These are phyloP conservation scores for Catharanthus roseus DNA, from an alignment of 257 asterid genomes.

Conservation along the genomic window DNA sequence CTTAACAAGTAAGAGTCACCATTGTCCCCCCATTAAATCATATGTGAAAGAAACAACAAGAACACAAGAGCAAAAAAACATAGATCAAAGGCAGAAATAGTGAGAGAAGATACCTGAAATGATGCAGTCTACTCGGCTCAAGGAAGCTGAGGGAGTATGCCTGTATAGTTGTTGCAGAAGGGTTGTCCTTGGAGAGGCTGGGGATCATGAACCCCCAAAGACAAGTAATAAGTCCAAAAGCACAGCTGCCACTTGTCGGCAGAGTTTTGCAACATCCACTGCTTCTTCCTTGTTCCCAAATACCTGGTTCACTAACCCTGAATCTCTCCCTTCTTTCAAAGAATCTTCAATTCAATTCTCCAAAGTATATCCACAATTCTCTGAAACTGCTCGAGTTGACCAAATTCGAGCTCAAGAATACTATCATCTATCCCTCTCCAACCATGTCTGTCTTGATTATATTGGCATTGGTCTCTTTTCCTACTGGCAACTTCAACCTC, in stretches of 20 bases:
- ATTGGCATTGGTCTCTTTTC: slow-evolving; percentile 88
- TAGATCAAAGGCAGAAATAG: slow-evolving; percentile 4
- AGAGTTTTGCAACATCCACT: slow-evolving; percentile 46
- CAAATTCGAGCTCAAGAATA: slow-evolving; percentile 68
- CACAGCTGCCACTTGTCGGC: slow-evolving; percentile 57
- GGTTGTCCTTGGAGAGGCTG: slow-evolving; percentile 25
- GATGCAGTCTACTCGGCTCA: slow-evolving; percentile 43
- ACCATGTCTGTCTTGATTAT: slow-evolving; percentile 75
- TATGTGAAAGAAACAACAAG: slow-evolving; percentile 13
- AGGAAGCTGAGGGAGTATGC: slow-evolving; percentile 40
- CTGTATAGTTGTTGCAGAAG: slow-evolving; percentile 52
- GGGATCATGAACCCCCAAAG: slow-evolving; percentile 18
- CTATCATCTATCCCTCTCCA: slow-evolving; percentile 48
- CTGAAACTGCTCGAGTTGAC: slow-evolving; percentile 53
- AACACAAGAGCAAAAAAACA: background rate
- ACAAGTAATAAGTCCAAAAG: slow-evolving; percentile 27
- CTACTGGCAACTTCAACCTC: slow-evolving; percentile 47
- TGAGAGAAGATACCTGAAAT: slow-evolving; percentile 2
- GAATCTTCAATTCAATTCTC: slow-evolving; percentile 60
- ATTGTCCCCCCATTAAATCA: slow-evolving; percentile 16
- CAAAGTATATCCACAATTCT: slow-evolving; percentile 60
- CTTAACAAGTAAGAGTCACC: slow-evolving; percentile 47
- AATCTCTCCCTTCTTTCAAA: slow-evolving; percentile 63
- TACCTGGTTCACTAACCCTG: slow-evolving; percentile 65
- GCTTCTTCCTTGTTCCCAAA: slow-evolving; percentile 57